phyloP scores from a whole-genome alignment of 2,329 filamentous ascomycete genomes.

The Microdochium trichocladiopsis region DNA sequence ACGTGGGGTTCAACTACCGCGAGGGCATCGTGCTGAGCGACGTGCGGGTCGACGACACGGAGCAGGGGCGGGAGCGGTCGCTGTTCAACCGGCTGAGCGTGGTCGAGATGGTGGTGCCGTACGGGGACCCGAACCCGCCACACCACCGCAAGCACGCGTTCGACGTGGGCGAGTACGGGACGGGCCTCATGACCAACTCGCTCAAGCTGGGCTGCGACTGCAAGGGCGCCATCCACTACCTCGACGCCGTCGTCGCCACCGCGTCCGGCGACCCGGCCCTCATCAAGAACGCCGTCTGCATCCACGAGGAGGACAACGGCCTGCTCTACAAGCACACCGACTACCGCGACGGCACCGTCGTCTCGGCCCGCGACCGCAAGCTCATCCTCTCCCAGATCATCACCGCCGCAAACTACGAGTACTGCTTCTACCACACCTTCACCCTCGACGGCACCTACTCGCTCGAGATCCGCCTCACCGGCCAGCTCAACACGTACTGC shows the following conservation, averaged over 20 bases:
- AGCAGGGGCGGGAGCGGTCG: conserved; percentile 59
- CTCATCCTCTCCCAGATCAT: conserved; percentile 7
- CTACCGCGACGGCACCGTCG: conserved; percentile 54
- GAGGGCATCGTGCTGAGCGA: conserved; percentile 51
- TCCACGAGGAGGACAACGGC: conserved; percentile 69
- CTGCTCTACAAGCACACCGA: conserved; percentile 73
- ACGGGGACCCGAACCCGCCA: conserved; percentile 56
- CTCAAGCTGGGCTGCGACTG: conserved; percentile 58
- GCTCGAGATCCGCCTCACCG: conserved; percentile 8
- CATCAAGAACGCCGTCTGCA: conserved; percentile 73
- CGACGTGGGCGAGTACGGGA: conserved; percentile 55
- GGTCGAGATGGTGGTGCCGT: conserved; percentile 71
- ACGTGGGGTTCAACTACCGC: conserved; percentile 39
- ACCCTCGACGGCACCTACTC: conserved; percentile 9
- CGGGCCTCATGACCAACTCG: conserved; percentile 58
- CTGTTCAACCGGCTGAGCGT: conserved; percentile 69
- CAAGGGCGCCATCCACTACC: conserved; percentile 69
- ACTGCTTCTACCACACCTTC: conserved; percentile 7
- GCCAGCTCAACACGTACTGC: conserved; percentile 9
- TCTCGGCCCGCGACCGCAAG: conserved; percentile 4
- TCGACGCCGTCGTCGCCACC: conserved; percentile 66
- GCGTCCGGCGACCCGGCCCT: conserved; percentile 59
- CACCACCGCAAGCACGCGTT: conserved; percentile 59
- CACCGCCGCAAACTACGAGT: conserved; percentile 8
- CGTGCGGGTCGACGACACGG: conserved; percentile 42